Evolutionary conservation across 306 rosid species (phyloP), one percentile per base, ranked within the genome.

Genomic region (Glycyrrhiza uralensis): DNA sequence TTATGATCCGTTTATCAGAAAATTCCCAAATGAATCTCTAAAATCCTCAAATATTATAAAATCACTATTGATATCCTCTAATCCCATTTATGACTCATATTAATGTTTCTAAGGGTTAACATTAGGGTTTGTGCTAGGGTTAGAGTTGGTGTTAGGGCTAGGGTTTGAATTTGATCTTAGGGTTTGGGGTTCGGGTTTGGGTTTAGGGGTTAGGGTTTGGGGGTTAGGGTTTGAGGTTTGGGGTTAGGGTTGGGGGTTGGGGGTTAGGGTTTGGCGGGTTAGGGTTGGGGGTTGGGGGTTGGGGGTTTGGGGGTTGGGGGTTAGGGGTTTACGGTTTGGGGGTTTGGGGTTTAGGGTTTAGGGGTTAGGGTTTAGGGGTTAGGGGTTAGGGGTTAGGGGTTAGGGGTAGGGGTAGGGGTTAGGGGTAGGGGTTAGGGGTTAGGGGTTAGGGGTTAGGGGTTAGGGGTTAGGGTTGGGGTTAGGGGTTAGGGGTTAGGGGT

Each of bases 271-370:
- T 60, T 45, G 15, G 61, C n/a, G 71, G 70, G 47, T 74, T 49
- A 38, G 79, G 72, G 65, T 74, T 49, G 11, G 65, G 72, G 72
- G 61, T 74, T 49, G 36, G 79, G 79, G 72, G 61, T 60, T 60
- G 19, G 12, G 49, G 71, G 61, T 62, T 62, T 49, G 22, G 64
- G 79, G 72, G 50, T 74, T 49, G 12, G 65, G 72, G 72, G 49
- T 74, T 49, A 50, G 72, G 72, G 72, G 50, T 74, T 33, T n/a
- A n/a, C 22, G 79, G 72, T 61, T 74, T 74, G 12, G 41, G 79
- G 79, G 51, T 74, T 74, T 11, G 12, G 55, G 79, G 58, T 44
- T 75, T 75, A 45, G 24, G 66, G 79, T 62, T 63, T 50, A 32
- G 17, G 5, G 41, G 3, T 39, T 39, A 50, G 63, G 79, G 72